Percentiles rank a stretch among this genome's conserved stretches.
These are phyloP conservation scores for Farysia itapuensis DNA, from an alignment of 1,284 basidiomycete species.

Conservation along the genomic window DNA sequence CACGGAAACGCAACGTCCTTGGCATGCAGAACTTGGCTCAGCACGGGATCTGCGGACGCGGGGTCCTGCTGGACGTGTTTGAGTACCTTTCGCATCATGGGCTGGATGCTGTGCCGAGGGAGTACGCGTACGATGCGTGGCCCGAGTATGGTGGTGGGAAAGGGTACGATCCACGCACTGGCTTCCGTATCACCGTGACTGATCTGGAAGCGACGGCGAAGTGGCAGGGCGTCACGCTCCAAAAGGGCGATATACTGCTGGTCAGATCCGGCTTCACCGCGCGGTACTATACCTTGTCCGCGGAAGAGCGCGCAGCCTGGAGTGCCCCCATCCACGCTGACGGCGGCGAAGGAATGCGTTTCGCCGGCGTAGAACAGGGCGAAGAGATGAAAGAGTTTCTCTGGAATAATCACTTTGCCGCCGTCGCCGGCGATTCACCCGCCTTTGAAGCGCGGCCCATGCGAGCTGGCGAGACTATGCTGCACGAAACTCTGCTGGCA, in stretches of 20 bases:
- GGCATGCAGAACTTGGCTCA: slow-evolving; percentile 63
- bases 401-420: slow-evolving; percentile 77
- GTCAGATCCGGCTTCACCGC: slow-evolving; percentile 66
- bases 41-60: slow-evolving; percentile 73
- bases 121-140: slow-evolving; percentile 14
- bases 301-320: slow-evolving; percentile 65
- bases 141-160: slow-evolving; percentile 15
- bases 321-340: slow-evolving; percentile 19
- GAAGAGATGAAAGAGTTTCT: slow-evolving; percentile 50
- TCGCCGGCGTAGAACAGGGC: slow-evolving; percentile 48
- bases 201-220: slow-evolving; percentile 70
- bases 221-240: slow-evolving; percentile 65
- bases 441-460: slow-evolving; percentile 68
- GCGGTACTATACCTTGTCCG: slow-evolving; percentile 65
- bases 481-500: slow-evolving; percentile 47
- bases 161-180: slow-evolving; percentile 67
- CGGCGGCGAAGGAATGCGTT: slow-evolving; percentile 12
- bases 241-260: slow-evolving; percentile 43
- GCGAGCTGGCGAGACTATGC: slow-evolving; percentile 12
- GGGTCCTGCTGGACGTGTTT: slow-evolving; percentile 69
- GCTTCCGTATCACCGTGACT: slow-evolving; percentile 66
- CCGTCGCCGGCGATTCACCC: slow-evolving; percentile 74
- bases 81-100: slow-evolving; percentile 40
- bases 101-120: slow-evolving; percentile 5
- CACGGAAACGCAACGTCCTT: slow-evolving; percentile 18